Evolutionary conservation across 169 alveolate species (phyloP).

Genomic region (Cryptosporidium andersoni): DNA sequence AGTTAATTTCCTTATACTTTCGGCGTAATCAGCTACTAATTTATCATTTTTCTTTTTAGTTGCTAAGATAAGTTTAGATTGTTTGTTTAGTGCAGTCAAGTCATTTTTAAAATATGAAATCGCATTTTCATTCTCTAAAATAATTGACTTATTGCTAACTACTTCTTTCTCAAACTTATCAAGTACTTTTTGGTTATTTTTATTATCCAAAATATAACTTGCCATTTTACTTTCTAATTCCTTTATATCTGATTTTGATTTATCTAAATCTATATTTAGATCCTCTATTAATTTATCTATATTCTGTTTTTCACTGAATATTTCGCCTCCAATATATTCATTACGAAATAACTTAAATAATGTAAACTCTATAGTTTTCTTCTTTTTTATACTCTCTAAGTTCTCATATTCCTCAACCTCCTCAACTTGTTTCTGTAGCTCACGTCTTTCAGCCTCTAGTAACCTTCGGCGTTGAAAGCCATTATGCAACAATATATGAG

Average conservation of each 20-base stretch:
- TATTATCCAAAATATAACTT: slow-evolving; percentile 20
- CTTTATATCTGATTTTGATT: slow-evolving; percentile 6
- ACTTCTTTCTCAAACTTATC: slow-evolving; percentile 33
- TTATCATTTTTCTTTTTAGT: slow-evolving; percentile 11
- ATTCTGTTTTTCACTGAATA: slow-evolving; percentile 22
- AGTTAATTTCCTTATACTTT: neutral
- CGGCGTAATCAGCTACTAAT: slow-evolving; percentile 12
- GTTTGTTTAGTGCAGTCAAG: slow-evolving; percentile 17
- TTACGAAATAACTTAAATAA: slow-evolving; percentile 39
- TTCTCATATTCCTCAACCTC: slow-evolving; percentile 69
- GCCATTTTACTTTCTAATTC: slow-evolving; percentile 32
- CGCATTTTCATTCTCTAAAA: slow-evolving; percentile 7
- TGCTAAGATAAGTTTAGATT: neutral
- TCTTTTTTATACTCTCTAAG: neutral
- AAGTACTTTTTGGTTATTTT: slow-evolving; percentile 1
- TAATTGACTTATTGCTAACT: slow-evolving; percentile 1
- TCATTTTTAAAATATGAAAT: slow-evolving; percentile 10
- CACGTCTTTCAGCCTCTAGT: slow-evolving; percentile 68
- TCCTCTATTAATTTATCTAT: neutral
- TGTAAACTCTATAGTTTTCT: neutral
- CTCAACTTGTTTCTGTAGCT: slow-evolving; percentile 69
- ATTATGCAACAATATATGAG: slow-evolving; percentile 63
- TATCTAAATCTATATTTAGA: slow-evolving; percentile 6
- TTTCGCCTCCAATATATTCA: slow-evolving; percentile 42
- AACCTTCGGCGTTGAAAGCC: slow-evolving; percentile 68